Conservation (phyloP, 2,329 filamentous ascomycete species). For the Dendryphion nanum region DNA sequence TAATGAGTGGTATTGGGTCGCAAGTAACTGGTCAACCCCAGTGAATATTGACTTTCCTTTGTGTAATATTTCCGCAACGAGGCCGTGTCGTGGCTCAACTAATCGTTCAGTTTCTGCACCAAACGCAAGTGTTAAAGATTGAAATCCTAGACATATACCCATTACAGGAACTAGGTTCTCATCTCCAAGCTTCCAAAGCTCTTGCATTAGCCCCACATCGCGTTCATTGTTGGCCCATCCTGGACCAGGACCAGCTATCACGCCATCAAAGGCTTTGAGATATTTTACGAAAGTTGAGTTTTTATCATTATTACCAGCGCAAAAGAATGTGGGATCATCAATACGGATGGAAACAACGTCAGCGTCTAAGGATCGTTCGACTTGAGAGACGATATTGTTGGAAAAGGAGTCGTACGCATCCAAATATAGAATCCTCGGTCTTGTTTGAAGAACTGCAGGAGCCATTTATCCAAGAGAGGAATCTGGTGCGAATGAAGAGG, state of each 20-base stretch:
- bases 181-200: constrained; percentile 68
- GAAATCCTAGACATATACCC: constrained; percentile 87
- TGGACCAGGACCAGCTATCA: constrained; percentile 88
- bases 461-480: constrained; percentile 22
- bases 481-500: too few species aligned
- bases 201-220: constrained; percentile 81
- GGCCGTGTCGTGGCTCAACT: constrained; percentile 75
- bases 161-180: constrained; percentile 69
- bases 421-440: constrained; percentile 71
- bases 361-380: constrained; percentile 67
- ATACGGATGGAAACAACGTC: constrained; percentile 72
- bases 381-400: constrained; percentile 85
- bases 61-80: constrained; percentile 69
- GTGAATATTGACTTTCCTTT: constrained; percentile 63
- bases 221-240: constrained; percentile 68
- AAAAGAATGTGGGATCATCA: constrained; percentile 44
- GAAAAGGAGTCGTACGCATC: constrained; percentile 98
- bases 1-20: constrained; percentile 74
- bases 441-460: constrained; percentile 21
- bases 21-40: constrained; percentile 59
- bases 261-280: constrained; percentile 68
- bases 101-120: constrained; percentile 67
- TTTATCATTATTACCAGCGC: neutral
- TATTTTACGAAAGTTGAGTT: constrained; percentile 37
- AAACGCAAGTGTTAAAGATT: constrained; percentile 70